Conservation (phyloP, 768 basidiomycete species). For the Termitomyces sp. region DNA sequence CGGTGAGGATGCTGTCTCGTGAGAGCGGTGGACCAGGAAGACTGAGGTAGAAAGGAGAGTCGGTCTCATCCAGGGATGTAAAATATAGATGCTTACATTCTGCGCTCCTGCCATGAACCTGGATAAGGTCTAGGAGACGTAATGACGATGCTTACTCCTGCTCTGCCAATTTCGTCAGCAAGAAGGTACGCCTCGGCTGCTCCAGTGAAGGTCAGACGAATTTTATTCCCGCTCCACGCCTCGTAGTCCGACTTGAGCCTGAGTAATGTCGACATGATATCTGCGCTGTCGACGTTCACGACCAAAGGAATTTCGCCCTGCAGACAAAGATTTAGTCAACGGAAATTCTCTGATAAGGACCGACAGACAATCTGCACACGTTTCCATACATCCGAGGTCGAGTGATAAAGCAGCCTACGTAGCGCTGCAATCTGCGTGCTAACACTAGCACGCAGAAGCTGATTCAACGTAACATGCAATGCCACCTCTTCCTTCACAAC, state of each 20-base stretch:
- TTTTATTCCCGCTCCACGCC: slow-evolving; percentile 18
- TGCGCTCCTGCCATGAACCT: slow-evolving; percentile 52
- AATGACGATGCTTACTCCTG: slow-evolving; percentile 68
- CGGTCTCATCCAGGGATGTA: not conserved
- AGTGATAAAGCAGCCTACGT: slow-evolving; percentile 35
- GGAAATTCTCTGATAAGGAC: slow-evolving; percentile 13
- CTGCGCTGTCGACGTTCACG: slow-evolving; percentile 61
- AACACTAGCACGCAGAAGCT: slow-evolving; percentile 37
- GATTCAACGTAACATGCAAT: slow-evolving; percentile 49
- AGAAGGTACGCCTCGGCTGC: slow-evolving; percentile 59
- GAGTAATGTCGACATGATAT: slow-evolving; percentile 69
- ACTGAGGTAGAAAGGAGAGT: slow-evolving; percentile 22
- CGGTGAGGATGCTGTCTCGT: slow-evolving; percentile 44
- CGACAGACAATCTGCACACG: slow-evolving; percentile 30
- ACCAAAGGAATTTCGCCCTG: slow-evolving; percentile 62
- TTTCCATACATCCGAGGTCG: slow-evolving; percentile 25
- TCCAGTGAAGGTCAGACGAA: slow-evolving; percentile 49
- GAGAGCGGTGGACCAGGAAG: slow-evolving; percentile 68
- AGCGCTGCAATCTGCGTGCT: slow-evolving; percentile 60
- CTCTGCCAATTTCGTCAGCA: slow-evolving; percentile 53
- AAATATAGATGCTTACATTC: slow-evolving; percentile 40
- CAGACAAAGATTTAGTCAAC: not conserved
- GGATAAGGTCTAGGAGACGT: slow-evolving; percentile 60
- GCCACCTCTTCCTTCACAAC: slow-evolving; percentile 62
- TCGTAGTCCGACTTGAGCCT: slow-evolving; percentile 52